A percentile compares a stretch with the other conserved stretches of the same genome.
phyloP scores from a whole-genome alignment of 768 basidiomycete species.

The Roridomyces roridus region DNA sequence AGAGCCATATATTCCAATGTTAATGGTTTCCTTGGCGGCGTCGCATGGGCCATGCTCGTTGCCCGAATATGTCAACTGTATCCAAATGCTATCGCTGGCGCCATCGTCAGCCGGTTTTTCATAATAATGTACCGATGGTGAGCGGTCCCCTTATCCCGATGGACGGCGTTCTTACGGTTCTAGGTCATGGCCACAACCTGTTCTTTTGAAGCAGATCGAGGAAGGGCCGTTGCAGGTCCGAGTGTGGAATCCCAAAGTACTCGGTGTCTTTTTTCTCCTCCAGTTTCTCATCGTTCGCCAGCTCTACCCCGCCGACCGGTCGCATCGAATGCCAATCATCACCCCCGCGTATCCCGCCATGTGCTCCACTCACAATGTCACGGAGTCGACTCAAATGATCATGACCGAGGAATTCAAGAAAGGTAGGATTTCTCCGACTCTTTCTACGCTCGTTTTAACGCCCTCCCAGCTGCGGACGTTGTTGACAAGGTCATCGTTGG shows the following conservation, averaged over 20 bases:
- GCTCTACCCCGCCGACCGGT: slow-evolving; percentile 89
- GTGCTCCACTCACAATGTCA: slow-evolving; percentile 99
- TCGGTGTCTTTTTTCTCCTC: background rate
- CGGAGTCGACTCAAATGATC: slow-evolving; percentile 92
- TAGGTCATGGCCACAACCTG: slow-evolving; percentile 98
- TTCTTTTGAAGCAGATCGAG: slow-evolving; percentile 96
- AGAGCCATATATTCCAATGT: slow-evolving; percentile 98
- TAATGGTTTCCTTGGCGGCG: slow-evolving; percentile 96
- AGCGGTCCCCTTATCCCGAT: slow-evolving; percentile 30
- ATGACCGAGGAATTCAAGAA: slow-evolving; percentile 96
- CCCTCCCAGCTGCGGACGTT: slow-evolving; percentile 80
- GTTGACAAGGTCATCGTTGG: slow-evolving; percentile 91
- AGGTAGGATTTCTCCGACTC: slow-evolving; percentile 50
- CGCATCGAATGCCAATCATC: slow-evolving; percentile 99
- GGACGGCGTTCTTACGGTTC: slow-evolving; percentile 10
- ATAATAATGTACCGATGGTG: slow-evolving; percentile 98
- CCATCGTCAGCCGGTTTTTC: slow-evolving; percentile 97
- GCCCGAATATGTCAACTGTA: slow-evolving; percentile 99
- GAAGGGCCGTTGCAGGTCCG: slow-evolving; percentile 91
- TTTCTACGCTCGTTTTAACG: slow-evolving; percentile 21
- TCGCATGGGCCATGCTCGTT: slow-evolving; percentile 99
- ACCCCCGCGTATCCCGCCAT: slow-evolving; percentile 99
- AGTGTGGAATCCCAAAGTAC: slow-evolving; percentile 97
- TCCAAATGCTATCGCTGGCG: slow-evolving; percentile 92
- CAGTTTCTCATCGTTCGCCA: slow-evolving; percentile 34